Base-by-base conservation (phyloP, 306 rosid species). In the Vigna unguiculata region DNA sequence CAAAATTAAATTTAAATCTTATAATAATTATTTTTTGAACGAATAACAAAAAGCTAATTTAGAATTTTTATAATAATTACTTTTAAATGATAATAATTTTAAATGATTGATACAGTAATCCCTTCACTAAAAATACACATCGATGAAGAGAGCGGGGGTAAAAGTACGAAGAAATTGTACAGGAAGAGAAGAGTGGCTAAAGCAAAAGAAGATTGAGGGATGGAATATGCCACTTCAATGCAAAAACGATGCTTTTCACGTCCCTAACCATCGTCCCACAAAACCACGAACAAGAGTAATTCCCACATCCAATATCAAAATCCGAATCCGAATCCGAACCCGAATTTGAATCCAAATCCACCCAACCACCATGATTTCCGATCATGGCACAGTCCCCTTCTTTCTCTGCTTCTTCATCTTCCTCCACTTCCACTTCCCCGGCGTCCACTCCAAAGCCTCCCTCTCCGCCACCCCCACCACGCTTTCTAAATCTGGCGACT, bases 401-500 rank as follows among this genome's bases (percentile, higher is more conserved):
- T 15, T 38, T 1, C 4, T 45, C 16, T 30, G 11, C 41, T 25
- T 25, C 15, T 28, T 76, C 0, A 1, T 63, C 8, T 38, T 57
- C 4, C 30, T 43, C 6, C 16, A 43, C 16, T 60, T 47, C 0
- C 40, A 4, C 62, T 9, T 3, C 1, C 13, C 19, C 52, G 22
- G 75, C 12, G 40, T 76, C 71, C 83, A 81, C 22, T 85, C 95
- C 30, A 71, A 77, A 7, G 80, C 80, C 68, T 65, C 90, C 7
- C 28, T 95, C 15, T 79, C 87, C 12, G 30, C 80, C 9, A 55
- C 71, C 45, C 85, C 96, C 1, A 72, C 93, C 22, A 38, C 77
- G 6, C 88, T 95, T 5, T 34, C 86, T 4, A 86, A 53, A 67
- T 90, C 97, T 19, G 91, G 89, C 77, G 87, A 89, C 78, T 25